These are phyloP conservation scores for Astrothelium subdiscretum DNA, from an alignment of 495 filamentous ascomycete genomes.

Conservation along the genomic window DNA sequence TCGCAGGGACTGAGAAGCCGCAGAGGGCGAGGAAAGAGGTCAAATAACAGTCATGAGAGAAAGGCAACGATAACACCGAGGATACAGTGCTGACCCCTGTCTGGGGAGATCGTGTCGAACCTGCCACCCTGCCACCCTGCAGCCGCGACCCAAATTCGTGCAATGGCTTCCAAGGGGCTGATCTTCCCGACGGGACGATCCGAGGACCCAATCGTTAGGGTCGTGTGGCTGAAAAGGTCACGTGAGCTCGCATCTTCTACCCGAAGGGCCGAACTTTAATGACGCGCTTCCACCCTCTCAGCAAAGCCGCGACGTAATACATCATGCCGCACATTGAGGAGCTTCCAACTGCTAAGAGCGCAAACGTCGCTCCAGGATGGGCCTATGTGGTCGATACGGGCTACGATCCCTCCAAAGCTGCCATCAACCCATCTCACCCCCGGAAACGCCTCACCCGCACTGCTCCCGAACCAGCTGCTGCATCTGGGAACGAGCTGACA, in stretches of 20 bases:
- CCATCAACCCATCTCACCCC: slow-evolving; percentile 43
- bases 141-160: no score
- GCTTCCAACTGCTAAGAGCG: slow-evolving; percentile 54
- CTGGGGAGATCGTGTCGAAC: no score
- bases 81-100: background rate
- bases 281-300: background rate
- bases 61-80: background rate
- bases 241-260: background rate
- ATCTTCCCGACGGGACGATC: background rate
- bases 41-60: background rate
- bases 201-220: background rate
- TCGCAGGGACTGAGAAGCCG: slow-evolving; percentile 1
- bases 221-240: background rate
- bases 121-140: no score
- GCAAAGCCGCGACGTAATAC: background rate
- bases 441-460: slow-evolving; percentile 44
- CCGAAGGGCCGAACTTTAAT: no score
- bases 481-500: slow-evolving; percentile 47
- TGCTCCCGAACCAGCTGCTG: slow-evolving; percentile 36
- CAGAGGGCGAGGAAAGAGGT: background rate
- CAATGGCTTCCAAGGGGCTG: no score
- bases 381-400: slow-evolving; percentile 75
- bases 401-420: slow-evolving; percentile 47
- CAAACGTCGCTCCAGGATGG: slow-evolving; percentile 62
- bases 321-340: slow-evolving; percentile 60